Evolutionary conservation across 2,329 filamentous ascomycete species (phyloP), one percentile per base, ranked within the genome.

Genomic region (Penicillium vulpinum): DNA sequence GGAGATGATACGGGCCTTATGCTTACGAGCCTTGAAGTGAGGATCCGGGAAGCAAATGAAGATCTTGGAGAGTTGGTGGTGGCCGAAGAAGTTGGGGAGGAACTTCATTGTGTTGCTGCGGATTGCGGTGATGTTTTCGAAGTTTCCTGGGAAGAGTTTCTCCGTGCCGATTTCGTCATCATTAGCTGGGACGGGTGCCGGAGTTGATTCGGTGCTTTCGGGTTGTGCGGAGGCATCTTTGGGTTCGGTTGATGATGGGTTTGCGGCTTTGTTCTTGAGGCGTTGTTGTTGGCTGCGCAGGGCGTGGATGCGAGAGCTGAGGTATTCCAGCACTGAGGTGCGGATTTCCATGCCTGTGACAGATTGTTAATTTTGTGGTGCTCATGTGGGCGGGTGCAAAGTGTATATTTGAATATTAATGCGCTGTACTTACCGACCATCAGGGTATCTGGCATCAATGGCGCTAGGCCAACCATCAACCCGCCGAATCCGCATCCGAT

Each of bases 61-160:
- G 71, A 97, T 90, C 72, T 95, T 95, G 61, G 83, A 85, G 15
- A 99, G 85, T 72, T 97, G 92, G 15, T 78, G 81, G 68, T 88
- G 89, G 53, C 77, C 80, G 81, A 99, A 97, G 81, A 97, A 96
- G 72, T 99, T 97, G 60, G 95, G 93, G n/a, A 99, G 81, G 75
- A 97, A 99, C 74, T 99, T 99, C 94, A 99, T 99, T 5, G 91
- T 91, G 78, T 99, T 99, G 63, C 91, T 90, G 60, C 94, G 88
- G 46, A 99, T 80, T 71, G 91, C 95, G 33, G 89, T 87, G 52
- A 93, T 88, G 73, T 99, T 99, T 70, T 95, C 88, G 74, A 91
- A 97, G 45, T 79, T 75, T 18, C 74, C 72, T 0, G 72, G 66
- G 16, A 74, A 59, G 39, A 66, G 64, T 7, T 59, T 59, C 15